These are phyloP conservation scores for Potentilla sterilis DNA, from an alignment of 306 rosid genomes.

Conservation along the genomic window DNA sequence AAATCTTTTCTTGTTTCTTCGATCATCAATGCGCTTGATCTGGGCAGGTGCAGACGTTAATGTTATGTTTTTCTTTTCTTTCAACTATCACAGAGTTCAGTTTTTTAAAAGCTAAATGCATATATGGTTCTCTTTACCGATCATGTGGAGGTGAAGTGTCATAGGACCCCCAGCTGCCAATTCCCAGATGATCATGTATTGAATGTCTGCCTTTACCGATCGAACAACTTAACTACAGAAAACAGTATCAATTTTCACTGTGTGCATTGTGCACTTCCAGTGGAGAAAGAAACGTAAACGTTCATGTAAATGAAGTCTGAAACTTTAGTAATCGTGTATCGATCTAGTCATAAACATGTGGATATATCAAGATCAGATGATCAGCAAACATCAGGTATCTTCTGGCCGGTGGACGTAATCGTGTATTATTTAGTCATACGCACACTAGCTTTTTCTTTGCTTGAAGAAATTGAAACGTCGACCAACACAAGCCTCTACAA, in stretches of 20 bases:
- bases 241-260: background rate
- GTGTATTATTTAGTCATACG: background rate
- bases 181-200: background rate
- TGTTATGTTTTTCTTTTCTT: background rate
- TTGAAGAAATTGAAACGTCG: background rate
- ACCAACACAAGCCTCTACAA: background rate
- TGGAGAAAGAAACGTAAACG: background rate
- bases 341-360: background rate
- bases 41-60: background rate
- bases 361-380: background rate
- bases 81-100: background rate
- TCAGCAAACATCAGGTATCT: background rate
- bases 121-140: background rate
- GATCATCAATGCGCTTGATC: background rate
- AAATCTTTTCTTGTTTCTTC: background rate
- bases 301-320: background rate
- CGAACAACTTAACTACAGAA: background rate
- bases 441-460: background rate
- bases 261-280: background rate
- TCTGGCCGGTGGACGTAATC: background rate
- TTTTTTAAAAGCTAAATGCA: background rate
- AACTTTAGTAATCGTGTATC: background rate
- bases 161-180: background rate
- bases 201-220: background rate
- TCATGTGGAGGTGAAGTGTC: background rate